Evolutionary conservation across 768 basidiomycete species (phyloP), one percentile per base, ranked within the genome.

Genomic region (Lentinula aciculospora): DNA sequence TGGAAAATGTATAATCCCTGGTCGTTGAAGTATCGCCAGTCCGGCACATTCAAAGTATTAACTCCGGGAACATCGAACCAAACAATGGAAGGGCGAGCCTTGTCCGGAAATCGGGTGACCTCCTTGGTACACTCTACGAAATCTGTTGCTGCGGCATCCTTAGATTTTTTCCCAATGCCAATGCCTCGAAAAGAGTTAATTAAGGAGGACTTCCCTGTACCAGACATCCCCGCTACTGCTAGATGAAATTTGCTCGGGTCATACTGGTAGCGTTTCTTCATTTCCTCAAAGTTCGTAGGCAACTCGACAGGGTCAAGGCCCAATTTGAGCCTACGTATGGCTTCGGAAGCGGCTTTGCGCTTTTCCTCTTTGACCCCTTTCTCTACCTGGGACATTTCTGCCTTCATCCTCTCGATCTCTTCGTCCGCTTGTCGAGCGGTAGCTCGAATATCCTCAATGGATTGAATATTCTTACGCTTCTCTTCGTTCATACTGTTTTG

Each of bases 21-120:
- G 3, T 62, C 47, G 21, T 73, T 72, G 63, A 74, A 74, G 53
- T 74, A 74, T 21, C 70, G 63, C 71, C 71, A 73, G 46, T 68
- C 70, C 7, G 63, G 63, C 23, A 68, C 65, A n/a, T 57, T 64
- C 19, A 68, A 9, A 2, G 72, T 74, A 10, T 71, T 70, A 9
- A 73, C 71, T 13, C 72, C 73, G 0, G 72, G 72, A n/a, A 72
- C 40, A 37, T 74, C 73, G 10, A 67, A 74, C 72, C 72, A 74
- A 40, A 67, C 65, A 57, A 68, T 63, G 0, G 62, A 66, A 21
- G 56, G 19, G 9, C 32, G 32, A 2, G 60, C 45, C 5, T 60
- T 19, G n/a, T 69, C 67, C 4, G 63, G 44, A 32, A 70, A 74
- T 32, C 70, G 60, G 23, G 62, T 23, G 36, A 67, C 57, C n/a